Base-by-base conservation (phyloP, 2,329 filamentous ascomycete genomes). In the Grosmannia clavigera region DNA sequence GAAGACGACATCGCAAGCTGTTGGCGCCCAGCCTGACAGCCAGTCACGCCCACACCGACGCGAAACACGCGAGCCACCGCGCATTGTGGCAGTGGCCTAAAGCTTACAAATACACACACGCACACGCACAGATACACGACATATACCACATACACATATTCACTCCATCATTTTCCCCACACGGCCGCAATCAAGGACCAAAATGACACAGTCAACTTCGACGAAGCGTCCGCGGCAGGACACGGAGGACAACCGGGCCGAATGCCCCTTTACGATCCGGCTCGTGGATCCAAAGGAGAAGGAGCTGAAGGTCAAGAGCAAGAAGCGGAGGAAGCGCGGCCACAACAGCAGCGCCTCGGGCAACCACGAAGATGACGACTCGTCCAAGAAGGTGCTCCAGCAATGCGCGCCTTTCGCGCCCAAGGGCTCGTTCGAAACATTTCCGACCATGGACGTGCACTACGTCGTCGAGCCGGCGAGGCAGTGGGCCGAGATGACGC, bases 401-500 rank as follows among this genome's bases (percentile, higher is more conserved):
- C 81, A 83, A 65, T 70, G 75, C 58, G 80, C 79, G 50, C 80
- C 80, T 25, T 83, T 83, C 68, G 69, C 75, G 57, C 80, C 80
- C 12, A 71, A 72, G 43, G 81, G 81, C 67, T 77, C 75, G 65
- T 82, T 83, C 71, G 81, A 77, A 66, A 76, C 75, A 0, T 71
- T 77, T 66, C 76, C 79, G 63, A 78, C 74, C 33, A 75, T 83
- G 77, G 79, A 82, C 62, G 70, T 81, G 12, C 74, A 79, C 66
- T 83, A 82, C 64, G 73, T 75, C 29, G 76, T 83, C 38, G 75
- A 78, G 58, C 80, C 80, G 4, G 72, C 74, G 31, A 76, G 78
- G 68, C 73, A 74, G 65, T 83, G 81, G 81, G 72, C 75, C 31
- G 78, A 81, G 57, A 83, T 83, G 80, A 82, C 80, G 61, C 73